phyloP scores from a whole-genome alignment of 495 filamentous ascomycete species.

The Xylaria venustula region DNA sequence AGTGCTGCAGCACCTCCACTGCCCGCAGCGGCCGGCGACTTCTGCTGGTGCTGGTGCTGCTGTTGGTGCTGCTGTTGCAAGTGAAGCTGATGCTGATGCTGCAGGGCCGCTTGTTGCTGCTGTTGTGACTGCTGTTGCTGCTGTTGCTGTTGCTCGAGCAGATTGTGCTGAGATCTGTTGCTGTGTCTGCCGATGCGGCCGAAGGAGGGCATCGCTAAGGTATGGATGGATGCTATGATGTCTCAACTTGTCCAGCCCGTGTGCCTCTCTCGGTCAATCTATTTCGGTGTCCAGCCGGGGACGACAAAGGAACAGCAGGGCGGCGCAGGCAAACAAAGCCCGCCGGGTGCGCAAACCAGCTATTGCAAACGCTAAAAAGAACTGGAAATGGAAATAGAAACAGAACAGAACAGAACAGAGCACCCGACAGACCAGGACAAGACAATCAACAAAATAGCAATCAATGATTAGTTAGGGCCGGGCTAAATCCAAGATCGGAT shows the following conservation, averaged over 20 bases:
- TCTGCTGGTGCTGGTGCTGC: constrained; percentile 25
- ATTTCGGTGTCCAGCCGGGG: constrained; percentile 4
- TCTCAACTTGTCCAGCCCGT: not conserved
- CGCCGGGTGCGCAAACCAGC: constrained; percentile 1
- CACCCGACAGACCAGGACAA: too few relatives aligned
- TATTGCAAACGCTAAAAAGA: not conserved
- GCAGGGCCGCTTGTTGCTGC: constrained; percentile 19
- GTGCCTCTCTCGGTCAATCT: not conserved
- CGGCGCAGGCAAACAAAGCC: constrained; percentile 10
- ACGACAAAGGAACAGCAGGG: constrained; percentile 9
- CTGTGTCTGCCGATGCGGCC: constrained; percentile 45
- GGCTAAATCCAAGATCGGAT: not conserved
- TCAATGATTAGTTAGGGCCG: too few relatives aligned
- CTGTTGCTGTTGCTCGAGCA: constrained; percentile 41
- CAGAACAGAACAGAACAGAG: not conserved
- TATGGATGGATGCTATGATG: too few relatives aligned
- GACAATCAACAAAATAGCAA: too few relatives aligned
- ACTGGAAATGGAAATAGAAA: not conserved
- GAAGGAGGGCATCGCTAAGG: constrained; percentile 45
- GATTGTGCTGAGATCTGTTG: constrained; percentile 51
- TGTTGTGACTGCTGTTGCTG: constrained; percentile 30
- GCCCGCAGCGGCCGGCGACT: constrained; percentile 31
- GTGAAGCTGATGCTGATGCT: constrained; percentile 24
- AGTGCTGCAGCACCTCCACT: constrained; percentile 32
- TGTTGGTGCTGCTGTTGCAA: constrained; percentile 29